Base-by-base conservation (phyloP, 2,329 filamentous ascomycete genomes). In the Beauveria varroae region DNA sequence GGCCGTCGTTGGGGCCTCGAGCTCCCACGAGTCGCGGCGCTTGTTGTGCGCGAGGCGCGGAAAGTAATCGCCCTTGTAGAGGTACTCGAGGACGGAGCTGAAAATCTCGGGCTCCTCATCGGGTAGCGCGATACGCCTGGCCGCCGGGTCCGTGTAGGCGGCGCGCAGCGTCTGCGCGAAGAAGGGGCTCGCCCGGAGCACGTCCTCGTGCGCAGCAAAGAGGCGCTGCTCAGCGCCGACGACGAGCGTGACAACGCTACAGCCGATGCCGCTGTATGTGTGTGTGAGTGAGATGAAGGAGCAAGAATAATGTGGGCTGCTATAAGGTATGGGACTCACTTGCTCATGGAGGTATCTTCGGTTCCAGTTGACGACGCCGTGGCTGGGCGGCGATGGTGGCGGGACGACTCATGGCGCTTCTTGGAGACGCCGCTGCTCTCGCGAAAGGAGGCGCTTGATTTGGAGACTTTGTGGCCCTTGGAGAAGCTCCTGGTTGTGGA, bases 31-130 rank as follows among this genome's bases (percentile, higher is more conserved):
- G 73, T 91, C 86, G 60, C 85, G 84, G 65, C 87, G 86, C 78
- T 92, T 91, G 77, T 93, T 91, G 75, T 91, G 91, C 61, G 91
- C 76, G 26, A 96, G 81, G 20, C 89, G 88, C 3, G 93, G 92
- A 68, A 88, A 93, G 77, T 96, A 96, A 75, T 96, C 93, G 65
- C 92, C 92, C 76, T 96, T 96, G 82, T 96, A 96, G 61, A 97
- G 85, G 68, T 89, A 96, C 72, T 97, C 93, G 61, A 97, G 86
- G 12, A 97, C 82, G 6, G 89, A 92, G 8, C 91, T 96, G 74
- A 97, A 93, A 69, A 96, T 88, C 72, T 96, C 91, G 22, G 93
- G 91, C 67, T 93, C 88, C 74, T 96, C 93, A 63, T 93, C 86
- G 1, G 91, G 88, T 2, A 96, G 84, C 57, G 88, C 82, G 71